Conservation (phyloP, 164 flowering plant genomes). For the Dillenia suffruticosa region DNA sequence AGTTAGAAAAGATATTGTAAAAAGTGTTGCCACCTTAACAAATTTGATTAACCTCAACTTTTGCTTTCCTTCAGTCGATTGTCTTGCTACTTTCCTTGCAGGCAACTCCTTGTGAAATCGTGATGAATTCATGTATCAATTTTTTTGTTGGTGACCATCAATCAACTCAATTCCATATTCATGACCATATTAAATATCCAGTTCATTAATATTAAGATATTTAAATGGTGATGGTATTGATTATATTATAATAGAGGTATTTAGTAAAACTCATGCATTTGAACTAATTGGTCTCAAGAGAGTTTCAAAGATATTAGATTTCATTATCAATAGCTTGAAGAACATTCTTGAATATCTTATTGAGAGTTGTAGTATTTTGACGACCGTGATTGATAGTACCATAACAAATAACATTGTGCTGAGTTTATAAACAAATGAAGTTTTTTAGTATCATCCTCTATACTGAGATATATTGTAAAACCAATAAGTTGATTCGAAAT, state of each 20-base stretch:
- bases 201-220: too few relatives aligned
- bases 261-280: slow-evolving; percentile 5
- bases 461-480: too few relatives aligned
- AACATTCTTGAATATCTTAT: slow-evolving; percentile 4
- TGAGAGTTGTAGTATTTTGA: slow-evolving; percentile 8
- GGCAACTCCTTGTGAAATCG: slow-evolving; percentile 4
- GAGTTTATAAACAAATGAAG: too few relatives aligned
- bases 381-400: slow-evolving; percentile 2
- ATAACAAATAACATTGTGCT: too few relatives aligned
- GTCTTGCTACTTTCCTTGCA: slow-evolving; percentile 1
- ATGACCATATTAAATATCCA: neutral
- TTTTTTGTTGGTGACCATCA: slow-evolving; percentile 4
- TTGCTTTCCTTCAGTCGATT: slow-evolving; percentile 9
- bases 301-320: slow-evolving; percentile 8
- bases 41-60: slow-evolving; percentile 6
- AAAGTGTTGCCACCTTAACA: slow-evolving; percentile 5
- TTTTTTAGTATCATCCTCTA: too few relatives aligned
- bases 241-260: slow-evolving; percentile 1
- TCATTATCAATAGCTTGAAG: slow-evolving; percentile 3
- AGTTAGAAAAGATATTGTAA: neutral
- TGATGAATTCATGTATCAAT: slow-evolving; percentile 1
- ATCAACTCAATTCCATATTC: neutral
- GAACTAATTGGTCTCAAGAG: slow-evolving; percentile 10
- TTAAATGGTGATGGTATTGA: slow-evolving; percentile 3
- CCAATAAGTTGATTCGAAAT: too few relatives aligned